Base-by-base conservation (phyloP, 345 rosid species). In the Lepidium didymum region DNA sequence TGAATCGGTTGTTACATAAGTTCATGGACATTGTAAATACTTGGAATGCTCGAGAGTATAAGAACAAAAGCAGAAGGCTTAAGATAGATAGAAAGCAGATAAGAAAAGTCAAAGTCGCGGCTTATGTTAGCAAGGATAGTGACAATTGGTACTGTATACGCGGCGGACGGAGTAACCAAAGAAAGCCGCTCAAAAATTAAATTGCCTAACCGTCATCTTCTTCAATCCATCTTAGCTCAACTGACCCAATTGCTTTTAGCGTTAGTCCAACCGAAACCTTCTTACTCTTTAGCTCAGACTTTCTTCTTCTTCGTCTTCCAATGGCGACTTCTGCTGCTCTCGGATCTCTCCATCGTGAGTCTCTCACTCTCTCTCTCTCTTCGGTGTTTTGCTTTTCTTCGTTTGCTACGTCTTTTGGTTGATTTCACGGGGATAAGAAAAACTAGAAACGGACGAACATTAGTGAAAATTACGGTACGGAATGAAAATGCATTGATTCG, bases 321-420 rank as follows among this genome's bases (percentile, higher is more conserved):
- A 90, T 93, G 98, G 98, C 81, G 62, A 85, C 91, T 66, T 81
- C 86, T 33, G 72, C 86, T 36, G 76, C 79, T 72, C 82, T 88
- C 61, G 91, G 87, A 72, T 89, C 91, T 54, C 76, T 85, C 62
- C 83, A 68, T 66, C 77, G 99, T 94, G 73, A 71, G 66, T 58
- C 23, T 53, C 54, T 62, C 64, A 6, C 63, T 61, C 69, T 27
- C 29, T 7, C 51, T 59, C 59, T 14, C 62, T 29, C 12, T 38
- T 40, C 19, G 0, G 1, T 5, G 40, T 44, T 63, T 34, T 49
- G 12, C 44, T 9, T 57, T 21, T 27, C 15, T 56, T 14, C 7
- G 16, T 12, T 19, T 12, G 51, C 33, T 65, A 13, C 5, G 10
- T 10, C 59, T 6, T 36, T 25, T 3, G 27, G 47, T 58, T 56